Base-by-base conservation (phyloP, 2,329 filamentous ascomycete species). In the Penicillium sp. region DNA sequence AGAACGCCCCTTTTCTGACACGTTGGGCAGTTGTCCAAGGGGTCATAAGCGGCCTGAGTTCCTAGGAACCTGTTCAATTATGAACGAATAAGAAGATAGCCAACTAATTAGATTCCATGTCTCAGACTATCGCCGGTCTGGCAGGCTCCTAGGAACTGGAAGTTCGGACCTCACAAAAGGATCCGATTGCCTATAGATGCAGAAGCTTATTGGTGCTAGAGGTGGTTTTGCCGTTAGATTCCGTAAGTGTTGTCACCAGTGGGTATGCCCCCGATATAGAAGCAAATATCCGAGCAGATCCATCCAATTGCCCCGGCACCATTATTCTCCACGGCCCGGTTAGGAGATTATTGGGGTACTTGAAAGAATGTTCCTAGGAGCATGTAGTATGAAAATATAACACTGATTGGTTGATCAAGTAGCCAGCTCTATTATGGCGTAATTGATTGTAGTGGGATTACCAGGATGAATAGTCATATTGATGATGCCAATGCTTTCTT, bases 401-500 rank as follows among this genome's bases (percentile, higher is more conserved):
- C n/a, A n/a, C n/a, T n/a, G n/a, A n/a, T n/a, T n/a, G n/a, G 15
- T 23, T 37, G 33, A 23, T 5, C 15, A 37, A 18, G 33, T 18
- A 37, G 33, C 15, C 12, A 13, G 33, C 33, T 37, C 33, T n/a
- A 37, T 37, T 37, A 12, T 23, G 33, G 33, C 33, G 33, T 6
- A 37, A 3, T 37, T 37, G 3, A 23, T 20, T 37, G 33, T n/a
- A 18, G 33, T 23, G 9, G 9, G 9, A 18, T 37, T 18, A 20
- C n/a, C 9, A 20, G 33, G 33, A 37, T 37, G 33, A 37, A 37
- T 18, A 8, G 15, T 20, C 15, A 37, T 31, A 13, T 31, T 23
- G 33, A 18, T 45, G 71, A 61, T 28, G 46, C 57, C 0, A 66
- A 79, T 0, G 76, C 35, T 40, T 39, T 46, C 32, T 27, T 38